These are phyloP conservation scores for Aspergillus uvarum DNA, from an alignment of 2,329 filamentous ascomycete species.

Conservation along the genomic window DNA sequence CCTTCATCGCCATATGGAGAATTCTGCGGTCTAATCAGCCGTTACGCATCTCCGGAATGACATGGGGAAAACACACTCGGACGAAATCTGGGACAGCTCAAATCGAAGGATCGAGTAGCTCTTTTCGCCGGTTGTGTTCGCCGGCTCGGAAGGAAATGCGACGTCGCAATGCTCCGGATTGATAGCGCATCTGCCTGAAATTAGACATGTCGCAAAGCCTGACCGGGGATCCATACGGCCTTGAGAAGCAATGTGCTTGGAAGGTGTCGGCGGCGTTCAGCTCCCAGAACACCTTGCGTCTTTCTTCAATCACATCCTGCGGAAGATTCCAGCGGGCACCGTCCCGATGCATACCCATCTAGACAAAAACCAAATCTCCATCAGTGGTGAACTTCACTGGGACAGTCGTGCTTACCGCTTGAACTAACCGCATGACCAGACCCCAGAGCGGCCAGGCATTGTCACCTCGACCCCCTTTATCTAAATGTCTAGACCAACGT, in stretches of 20 bases:
- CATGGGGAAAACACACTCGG: background rate
- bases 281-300: constrained; percentile 8
- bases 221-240: background rate
- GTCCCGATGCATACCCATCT: constrained; percentile 6
- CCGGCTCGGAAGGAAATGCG: constrained; percentile 2
- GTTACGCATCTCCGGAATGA: background rate
- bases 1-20: constrained; percentile 4
- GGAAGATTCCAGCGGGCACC: constrained; percentile 2
- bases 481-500: background rate
- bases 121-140: background rate
- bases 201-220: background rate
- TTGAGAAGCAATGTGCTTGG: constrained; percentile 4
- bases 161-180: constrained; percentile 7
- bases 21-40: background rate
- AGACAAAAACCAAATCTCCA: background rate
- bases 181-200: background rate
- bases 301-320: constrained; percentile 1
- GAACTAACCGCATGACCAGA: constrained; percentile 3
- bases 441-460: constrained; percentile 5
- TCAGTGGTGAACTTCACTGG: background rate
- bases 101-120: constrained; percentile 1
- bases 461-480: constrained; percentile 1
- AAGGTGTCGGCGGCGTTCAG: constrained; percentile 1
- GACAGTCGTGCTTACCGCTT: background rate
- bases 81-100: constrained; percentile 2